Percentiles rank a stretch among this genome's conserved stretches.
Evolutionary conservation across 805 yeast genomes (phyloP).

Genomic region (Teunomyces panamensis): DNA sequence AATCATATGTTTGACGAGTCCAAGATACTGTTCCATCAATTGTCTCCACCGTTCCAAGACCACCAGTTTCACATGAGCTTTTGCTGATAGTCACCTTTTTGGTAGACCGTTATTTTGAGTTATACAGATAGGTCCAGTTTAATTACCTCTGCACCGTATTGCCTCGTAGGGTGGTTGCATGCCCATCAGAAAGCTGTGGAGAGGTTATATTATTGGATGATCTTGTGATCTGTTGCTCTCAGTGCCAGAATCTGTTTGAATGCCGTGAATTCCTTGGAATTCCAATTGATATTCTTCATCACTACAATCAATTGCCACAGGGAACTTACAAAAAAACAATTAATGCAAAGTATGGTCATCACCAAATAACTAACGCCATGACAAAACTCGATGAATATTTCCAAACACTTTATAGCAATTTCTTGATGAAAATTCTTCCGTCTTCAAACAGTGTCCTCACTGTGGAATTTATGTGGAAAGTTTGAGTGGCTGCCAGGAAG

Average conservation of each 20-base stretch:
- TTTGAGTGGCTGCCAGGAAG: background rate
- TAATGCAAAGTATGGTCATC: background rate
- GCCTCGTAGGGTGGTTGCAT: background rate
- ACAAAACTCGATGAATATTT: background rate
- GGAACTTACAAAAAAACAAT: background rate
- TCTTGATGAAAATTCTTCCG: background rate
- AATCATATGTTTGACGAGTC: too few species aligned
- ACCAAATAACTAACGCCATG: background rate
- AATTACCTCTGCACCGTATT: background rate
- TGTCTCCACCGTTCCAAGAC: background rate
- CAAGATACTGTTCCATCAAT: background rate
- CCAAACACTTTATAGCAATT: background rate
- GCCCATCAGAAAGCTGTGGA: background rate
- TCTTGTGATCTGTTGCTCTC: background rate
- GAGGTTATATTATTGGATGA: background rate
- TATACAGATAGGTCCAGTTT: background rate
- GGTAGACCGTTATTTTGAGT: background rate
- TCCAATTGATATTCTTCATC: background rate
- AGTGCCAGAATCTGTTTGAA: background rate
- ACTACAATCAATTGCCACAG: background rate
- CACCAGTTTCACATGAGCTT: background rate
- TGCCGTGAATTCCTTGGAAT: background rate
- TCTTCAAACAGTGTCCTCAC: background rate
- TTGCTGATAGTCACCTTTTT: background rate
- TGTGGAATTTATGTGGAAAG: background rate